Evolutionary conservation across 2,329 filamentous ascomycete genomes (phyloP).

Genomic region (Achaetomium macrosporum): DNA sequence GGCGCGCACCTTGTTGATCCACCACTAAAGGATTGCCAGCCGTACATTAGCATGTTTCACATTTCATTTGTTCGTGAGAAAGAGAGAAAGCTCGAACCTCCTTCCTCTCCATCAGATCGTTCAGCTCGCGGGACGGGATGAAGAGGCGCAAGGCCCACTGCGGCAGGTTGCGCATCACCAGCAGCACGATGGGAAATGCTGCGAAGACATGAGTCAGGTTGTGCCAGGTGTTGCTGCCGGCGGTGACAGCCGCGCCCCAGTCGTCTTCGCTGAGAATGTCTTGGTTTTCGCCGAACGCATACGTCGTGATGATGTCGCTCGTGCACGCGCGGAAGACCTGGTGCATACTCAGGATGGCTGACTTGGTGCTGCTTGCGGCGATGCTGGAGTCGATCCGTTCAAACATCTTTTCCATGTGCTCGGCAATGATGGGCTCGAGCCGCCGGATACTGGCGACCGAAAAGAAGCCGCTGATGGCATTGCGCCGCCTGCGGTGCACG

Average conservation of each 20-base stretch:
- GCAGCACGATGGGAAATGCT: slow-evolving; percentile 16
- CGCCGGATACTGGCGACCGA: slow-evolving; percentile 12
- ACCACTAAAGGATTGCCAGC: slow-evolving; percentile 2
- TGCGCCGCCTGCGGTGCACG: slow-evolving; percentile 10
- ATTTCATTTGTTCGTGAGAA: neutral
- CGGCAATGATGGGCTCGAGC: slow-evolving; percentile 21
- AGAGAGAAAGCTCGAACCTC: too few species aligned
- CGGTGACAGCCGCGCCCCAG: slow-evolving; percentile 10
- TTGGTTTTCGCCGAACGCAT: slow-evolving; percentile 12
- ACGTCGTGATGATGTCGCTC: slow-evolving; percentile 23
- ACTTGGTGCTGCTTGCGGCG: neutral
- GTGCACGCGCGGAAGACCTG: slow-evolving; percentile 20
- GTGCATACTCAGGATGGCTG: slow-evolving; percentile 12
- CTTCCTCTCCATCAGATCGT: too few species aligned
- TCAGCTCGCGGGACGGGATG: neutral
- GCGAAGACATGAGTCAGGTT: slow-evolving; percentile 11
- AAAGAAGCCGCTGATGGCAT: slow-evolving; percentile 13
- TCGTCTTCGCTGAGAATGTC: slow-evolving; percentile 18
- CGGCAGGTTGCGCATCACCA: slow-evolving; percentile 16
- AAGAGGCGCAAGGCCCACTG: neutral
- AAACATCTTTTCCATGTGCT: slow-evolving; percentile 14
- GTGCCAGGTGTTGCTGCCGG: slow-evolving; percentile 6
- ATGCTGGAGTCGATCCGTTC: neutral
- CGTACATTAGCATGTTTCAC: neutral
- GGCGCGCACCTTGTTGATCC: slow-evolving; percentile 18